A percentile compares a stretch with the other conserved stretches of the same genome.
phyloP scores from a whole-genome alignment of 148 eudicot genomes.

The Chenopodium berlandieri region DNA sequence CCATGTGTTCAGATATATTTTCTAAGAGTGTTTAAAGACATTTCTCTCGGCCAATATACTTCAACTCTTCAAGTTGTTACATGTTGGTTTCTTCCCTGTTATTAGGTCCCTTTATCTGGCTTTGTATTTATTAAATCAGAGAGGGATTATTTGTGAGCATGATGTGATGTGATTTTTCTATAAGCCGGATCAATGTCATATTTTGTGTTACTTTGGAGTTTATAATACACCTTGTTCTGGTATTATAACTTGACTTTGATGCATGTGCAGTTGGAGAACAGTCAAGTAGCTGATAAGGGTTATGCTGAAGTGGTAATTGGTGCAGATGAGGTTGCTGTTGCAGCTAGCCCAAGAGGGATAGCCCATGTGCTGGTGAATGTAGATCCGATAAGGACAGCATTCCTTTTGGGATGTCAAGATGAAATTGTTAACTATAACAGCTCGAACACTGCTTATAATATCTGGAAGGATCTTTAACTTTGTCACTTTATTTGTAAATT shows the following conservation, averaged over 20 bases:
- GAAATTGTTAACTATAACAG: constrained; percentile 44
- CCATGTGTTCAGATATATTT: not conserved
- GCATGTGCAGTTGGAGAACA: constrained; percentile 70
- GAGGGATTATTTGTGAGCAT: not conserved
- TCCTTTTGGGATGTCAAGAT: constrained; percentile 88
- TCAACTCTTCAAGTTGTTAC: not conserved
- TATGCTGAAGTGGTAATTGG: constrained; percentile 66
- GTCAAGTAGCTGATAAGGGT: constrained; percentile 41
- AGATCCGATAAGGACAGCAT: constrained; percentile 60
- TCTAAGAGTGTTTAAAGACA: not conserved
- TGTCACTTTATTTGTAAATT: constrained; percentile 14
- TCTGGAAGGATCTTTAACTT: constrained; percentile 79
- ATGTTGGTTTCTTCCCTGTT: not conserved
- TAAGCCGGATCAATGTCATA: not conserved
- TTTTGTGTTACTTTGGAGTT: not conserved
- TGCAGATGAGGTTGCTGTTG: constrained; percentile 79
- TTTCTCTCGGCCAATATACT: not conserved
- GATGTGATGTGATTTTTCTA: not conserved
- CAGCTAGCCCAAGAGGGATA: constrained; percentile 70
- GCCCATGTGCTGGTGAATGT: constrained; percentile 82
- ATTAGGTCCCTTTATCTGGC: not conserved
- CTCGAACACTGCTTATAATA: constrained; percentile 58
- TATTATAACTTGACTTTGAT: not conserved
- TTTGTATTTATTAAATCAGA: not conserved
- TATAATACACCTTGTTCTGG: not conserved